Evolutionary conservation across 306 rosid species (phyloP).

Genomic region (Sesbania bispinosa): DNA sequence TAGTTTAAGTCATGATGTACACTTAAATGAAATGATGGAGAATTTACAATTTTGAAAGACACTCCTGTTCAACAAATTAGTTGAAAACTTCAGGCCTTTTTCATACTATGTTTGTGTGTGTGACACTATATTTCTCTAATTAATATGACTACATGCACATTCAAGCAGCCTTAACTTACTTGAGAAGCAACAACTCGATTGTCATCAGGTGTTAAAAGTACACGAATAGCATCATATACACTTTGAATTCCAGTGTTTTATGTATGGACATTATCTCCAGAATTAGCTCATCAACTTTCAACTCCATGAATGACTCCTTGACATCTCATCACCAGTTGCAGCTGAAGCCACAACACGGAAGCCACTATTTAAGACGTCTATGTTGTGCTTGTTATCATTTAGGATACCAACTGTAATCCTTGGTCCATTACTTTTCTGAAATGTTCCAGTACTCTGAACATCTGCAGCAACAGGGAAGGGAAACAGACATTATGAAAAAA

Average conservation of each 20-base stretch:
- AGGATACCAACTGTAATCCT: constrained; percentile 48
- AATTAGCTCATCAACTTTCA: constrained; percentile 74
- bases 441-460: constrained; percentile 67
- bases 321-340: constrained; percentile 75
- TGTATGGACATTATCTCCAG: constrained; percentile 47
- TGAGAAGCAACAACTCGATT: constrained; percentile 92
- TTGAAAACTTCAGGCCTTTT: background rate
- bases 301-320: constrained; percentile 73
- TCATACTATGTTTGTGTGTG: background rate
- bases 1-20: background rate
- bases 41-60: background rate
- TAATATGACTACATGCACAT: background rate
- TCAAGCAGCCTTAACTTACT: constrained; percentile 44
- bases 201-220: constrained; percentile 82
- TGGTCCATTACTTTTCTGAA: constrained; percentile 65
- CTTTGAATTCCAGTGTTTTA: constrained; percentile 42
- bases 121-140: constrained; percentile 3
- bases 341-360: constrained; percentile 80
- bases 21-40: background rate
- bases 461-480: constrained; percentile 46
- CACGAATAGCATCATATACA: constrained; percentile 69
- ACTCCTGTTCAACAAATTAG: background rate
- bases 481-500: background rate
- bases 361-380: constrained; percentile 52
- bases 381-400: constrained; percentile 34